Percentiles rank a stretch among this genome's conserved stretches.
Evolutionary conservation across 208 protist species (phyloP).

Genomic region (Leishmania aethiopica): DNA sequence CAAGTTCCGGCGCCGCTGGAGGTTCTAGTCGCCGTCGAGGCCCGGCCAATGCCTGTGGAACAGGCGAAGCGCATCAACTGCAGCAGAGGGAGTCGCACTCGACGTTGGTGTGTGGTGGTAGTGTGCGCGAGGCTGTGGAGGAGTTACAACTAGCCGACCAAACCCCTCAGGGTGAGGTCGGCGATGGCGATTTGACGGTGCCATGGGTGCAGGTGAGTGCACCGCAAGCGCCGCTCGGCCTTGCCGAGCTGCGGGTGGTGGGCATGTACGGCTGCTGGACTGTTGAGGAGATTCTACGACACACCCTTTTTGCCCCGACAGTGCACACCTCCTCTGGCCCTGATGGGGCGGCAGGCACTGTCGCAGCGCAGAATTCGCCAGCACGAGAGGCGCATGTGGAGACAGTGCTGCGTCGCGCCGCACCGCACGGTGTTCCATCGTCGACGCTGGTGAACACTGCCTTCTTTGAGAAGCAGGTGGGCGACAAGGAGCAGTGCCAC

Average conservation of each 20-base stretch:
- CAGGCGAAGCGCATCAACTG: not conserved
- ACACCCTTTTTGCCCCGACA: slow-evolving; percentile 23
- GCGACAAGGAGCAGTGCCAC: slow-evolving; percentile 64
- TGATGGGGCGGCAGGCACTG: not conserved
- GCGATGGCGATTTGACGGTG: slow-evolving; percentile 13
- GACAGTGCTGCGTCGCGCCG: slow-evolving; percentile 21
- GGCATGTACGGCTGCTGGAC: slow-evolving; percentile 63
- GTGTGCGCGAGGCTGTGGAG: slow-evolving; percentile 13
- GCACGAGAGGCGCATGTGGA: not conserved
- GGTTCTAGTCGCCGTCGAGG: slow-evolving; percentile 1
- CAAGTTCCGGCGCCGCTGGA: not conserved
- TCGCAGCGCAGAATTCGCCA: too few relatives aligned
- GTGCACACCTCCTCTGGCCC: not conserved
- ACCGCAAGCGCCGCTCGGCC: slow-evolving; percentile 16
- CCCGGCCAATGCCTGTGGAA: not conserved
- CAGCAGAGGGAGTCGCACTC: slow-evolving; percentile 11
- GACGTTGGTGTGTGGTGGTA: slow-evolving; percentile 10
- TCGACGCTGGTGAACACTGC: slow-evolving; percentile 29
- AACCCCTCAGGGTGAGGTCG: not conserved
- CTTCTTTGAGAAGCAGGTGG: slow-evolving; percentile 64
- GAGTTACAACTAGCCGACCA: slow-evolving; percentile 9
- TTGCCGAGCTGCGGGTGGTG: slow-evolving; percentile 42
- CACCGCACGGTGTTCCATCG: slow-evolving; percentile 31
- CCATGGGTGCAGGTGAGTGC: slow-evolving; percentile 28
- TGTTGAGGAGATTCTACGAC: slow-evolving; percentile 38